Percentiles rank a stretch among this genome's conserved stretches.
These are phyloP conservation scores for Boletus pseudopeckii DNA, from an alignment of 768 basidiomycete species.

Conservation along the genomic window DNA sequence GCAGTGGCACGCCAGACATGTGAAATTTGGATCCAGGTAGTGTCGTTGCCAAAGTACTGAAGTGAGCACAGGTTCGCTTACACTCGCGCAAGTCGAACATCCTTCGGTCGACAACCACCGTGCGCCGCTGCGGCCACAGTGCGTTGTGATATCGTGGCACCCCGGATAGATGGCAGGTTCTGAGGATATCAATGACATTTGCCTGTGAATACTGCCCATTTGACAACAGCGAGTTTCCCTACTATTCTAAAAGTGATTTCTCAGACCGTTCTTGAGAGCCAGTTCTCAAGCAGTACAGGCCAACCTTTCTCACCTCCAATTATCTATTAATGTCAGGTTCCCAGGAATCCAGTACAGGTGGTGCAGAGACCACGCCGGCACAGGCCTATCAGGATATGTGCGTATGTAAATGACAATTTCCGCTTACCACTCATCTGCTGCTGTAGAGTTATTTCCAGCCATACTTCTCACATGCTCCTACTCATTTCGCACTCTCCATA, in stretches of 20 bases:
- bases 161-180: neutral
- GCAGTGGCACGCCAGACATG: neutral
- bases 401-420: constrained; percentile 15
- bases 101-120: neutral
- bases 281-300: constrained; percentile 14
- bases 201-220: neutral
- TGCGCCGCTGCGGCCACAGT: neutral
- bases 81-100: neutral
- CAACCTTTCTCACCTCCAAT: constrained; percentile 13
- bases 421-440: neutral
- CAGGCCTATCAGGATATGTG: constrained; percentile 12
- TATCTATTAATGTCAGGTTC: constrained; percentile 5
- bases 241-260: neutral
- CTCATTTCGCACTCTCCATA: neutral
- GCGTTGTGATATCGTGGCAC: neutral
- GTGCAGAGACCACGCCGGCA: neutral
- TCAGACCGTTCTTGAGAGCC: neutral
- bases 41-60: no score
- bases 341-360: constrained; percentile 3
- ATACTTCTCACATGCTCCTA: constrained; percentile 7
- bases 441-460: constrained; percentile 10
- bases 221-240: neutral
- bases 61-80: no score
- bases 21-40: neutral
- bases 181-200: neutral